Base-by-base conservation (phyloP, 2,329 filamentous ascomycete genomes). In the Monilinia polystroma region DNA sequence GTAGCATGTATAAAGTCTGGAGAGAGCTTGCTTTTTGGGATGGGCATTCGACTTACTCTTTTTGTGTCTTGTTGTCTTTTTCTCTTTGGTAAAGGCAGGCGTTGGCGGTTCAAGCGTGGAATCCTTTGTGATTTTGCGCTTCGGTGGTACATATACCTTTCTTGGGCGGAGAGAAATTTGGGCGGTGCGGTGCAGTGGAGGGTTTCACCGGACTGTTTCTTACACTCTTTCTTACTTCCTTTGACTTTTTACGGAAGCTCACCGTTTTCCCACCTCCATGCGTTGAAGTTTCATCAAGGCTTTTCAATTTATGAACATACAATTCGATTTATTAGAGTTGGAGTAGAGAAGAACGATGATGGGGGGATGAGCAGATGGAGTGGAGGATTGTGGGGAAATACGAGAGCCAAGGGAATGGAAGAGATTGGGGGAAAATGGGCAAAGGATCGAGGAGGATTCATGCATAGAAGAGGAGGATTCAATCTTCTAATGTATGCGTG, bases 221-320 rank as follows among this genome's bases (percentile, higher is more conserved):
- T n/a, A n/a, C n/a, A 43, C n/a, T 43, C 54, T 43, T 57, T 4
- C 12, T 7, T 38, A 6, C n/a, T 20, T 51, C 23, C 45, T 38
- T 51, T 45, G 11, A 43, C 3, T 43, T 43, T 16, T 43, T 16
- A 16, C 2, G 41, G 41, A 3, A 14, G 41, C 41, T 43, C 16
- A 43, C 41, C 12, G 12, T 43, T 43, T 14, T 43, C 11, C 23
- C 23, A 23, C 23, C 23, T 23, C 14, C 41, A 43, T 14, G 41
- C 41, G 14, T 43, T 3, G 41, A 16, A 43, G 41, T 4, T 6
- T 43, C 41, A 43, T 18, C 16, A 43, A 14, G 12, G 2, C 12
- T 14, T 38, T 51, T 60, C 45, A n/a, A 60, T 38, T 60, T n/a
- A 60, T 60, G 58, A 60, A 60, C 29, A 60, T 51, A 38, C 23